Percentiles rank a stretch among this genome's conserved stretches.
These are phyloP conservation scores for Rhodocollybia butyracea DNA, from an alignment of 768 basidiomycete species.

Conservation along the genomic window DNA sequence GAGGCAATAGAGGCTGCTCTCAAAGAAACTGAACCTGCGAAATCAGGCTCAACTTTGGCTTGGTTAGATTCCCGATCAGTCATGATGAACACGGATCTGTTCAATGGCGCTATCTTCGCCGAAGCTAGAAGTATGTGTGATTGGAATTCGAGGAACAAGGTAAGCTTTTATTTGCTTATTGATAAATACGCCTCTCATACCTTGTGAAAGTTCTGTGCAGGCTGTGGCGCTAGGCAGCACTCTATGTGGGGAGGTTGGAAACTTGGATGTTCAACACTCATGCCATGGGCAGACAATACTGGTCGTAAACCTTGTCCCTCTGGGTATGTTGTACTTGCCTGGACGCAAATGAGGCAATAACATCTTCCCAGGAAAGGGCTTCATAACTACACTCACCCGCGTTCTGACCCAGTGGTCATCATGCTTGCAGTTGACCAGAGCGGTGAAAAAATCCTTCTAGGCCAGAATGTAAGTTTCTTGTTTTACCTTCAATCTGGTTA, in stretches of 20 bases:
- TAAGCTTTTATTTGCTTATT: slow-evolving; percentile 20
- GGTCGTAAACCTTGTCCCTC: slow-evolving; percentile 69
- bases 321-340: slow-evolving; percentile 39
- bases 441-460: slow-evolving; percentile 82
- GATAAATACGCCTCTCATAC: not conserved
- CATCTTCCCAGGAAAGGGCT: slow-evolving; percentile 60
- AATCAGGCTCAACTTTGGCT: slow-evolving; percentile 36
- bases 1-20: slow-evolving; percentile 39
- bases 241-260: slow-evolving; percentile 98
- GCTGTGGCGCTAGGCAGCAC: slow-evolving; percentile 77
- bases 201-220: slow-evolving; percentile 72
- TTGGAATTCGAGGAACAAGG: slow-evolving; percentile 92
- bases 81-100: slow-evolving; percentile 52
- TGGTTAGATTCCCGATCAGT: slow-evolving; percentile 68
- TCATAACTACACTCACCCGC: slow-evolving; percentile 81
- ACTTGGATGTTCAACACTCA: slow-evolving; percentile 67
- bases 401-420: slow-evolving; percentile 89
- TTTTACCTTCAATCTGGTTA: not conserved
- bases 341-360: not conserved
- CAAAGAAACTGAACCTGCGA: slow-evolving; percentile 30
- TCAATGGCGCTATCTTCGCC: slow-evolving; percentile 76
- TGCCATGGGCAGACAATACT: slow-evolving; percentile 71
- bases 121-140: slow-evolving; percentile 80
- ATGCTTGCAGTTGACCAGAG: slow-evolving; percentile 81
- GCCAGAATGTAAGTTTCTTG: slow-evolving; percentile 63